Base-by-base conservation (phyloP, 2,329 filamentous ascomycete species). In the Colletotrichum ledebouriae region DNA sequence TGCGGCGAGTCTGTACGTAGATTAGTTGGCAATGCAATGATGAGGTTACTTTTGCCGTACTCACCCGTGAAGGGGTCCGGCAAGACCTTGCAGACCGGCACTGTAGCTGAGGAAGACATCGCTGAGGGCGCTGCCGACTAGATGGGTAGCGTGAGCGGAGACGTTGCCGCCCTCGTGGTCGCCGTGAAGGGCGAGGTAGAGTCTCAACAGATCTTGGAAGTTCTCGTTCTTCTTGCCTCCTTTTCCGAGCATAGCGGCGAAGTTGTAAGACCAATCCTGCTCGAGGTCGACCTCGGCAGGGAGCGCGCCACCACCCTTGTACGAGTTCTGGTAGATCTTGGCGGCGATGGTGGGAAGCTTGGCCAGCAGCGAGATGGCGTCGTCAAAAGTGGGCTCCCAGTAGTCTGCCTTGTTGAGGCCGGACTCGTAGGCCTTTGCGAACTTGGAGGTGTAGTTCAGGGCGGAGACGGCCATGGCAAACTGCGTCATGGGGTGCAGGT, bases 191-290 rank as follows among this genome's bases (percentile, higher is more conserved):
- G 96, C 95, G 25, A 99, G 90, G 82, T 99, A 99, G 37, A 99
- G 85, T 74, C 96, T 90, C 71, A 99, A 87, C 20, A 99, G 87
- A 76, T 99, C 96, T 79, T 98, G 95, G 87, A 99, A 97, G 79
- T 93, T 92, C 82, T 94, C 93, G 74, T 98, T 91, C 81, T 97
- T 86, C 80, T 91, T 89, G 73, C 94, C 94, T 58, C 91, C 89
- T 84, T 97, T 97, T 76, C 95, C 95, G 61, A 98, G 88, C 89
- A 98, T 94, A 72, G 94, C 93, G 52, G 96, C 96, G 76, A 98
- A 99, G 87, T 99, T 99, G 86, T 98, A 97, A 0, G 94, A 92
- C 96, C 96, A 99, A 82, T 99, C 96, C 82, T 98, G 93, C 73
- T 92, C 87, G 66, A 89, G 81, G 75, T 99, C 94, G 57, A 97